Conservation (phyloP, 495 filamentous ascomycete species). For the Aspergillus campestris region DNA sequence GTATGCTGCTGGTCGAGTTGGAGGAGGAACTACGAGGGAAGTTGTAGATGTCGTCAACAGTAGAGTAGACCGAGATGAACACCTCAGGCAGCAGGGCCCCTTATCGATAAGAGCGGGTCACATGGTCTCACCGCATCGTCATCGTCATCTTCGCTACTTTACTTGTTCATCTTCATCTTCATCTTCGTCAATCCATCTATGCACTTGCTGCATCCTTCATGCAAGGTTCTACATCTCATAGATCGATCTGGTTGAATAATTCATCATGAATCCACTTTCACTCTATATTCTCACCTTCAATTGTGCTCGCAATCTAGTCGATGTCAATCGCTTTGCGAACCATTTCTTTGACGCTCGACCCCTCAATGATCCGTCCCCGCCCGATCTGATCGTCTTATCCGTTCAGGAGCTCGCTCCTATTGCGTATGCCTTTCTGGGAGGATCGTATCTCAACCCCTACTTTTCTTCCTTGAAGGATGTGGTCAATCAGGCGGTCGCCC, state of each 20-base stretch:
- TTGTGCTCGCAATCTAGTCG: conserved; percentile 62
- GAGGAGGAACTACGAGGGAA: conserved; percentile 30
- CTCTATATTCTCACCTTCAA: conserved; percentile 86
- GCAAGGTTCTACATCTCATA: neutral
- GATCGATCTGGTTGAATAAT: neutral
- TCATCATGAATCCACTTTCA: conserved; percentile 39
- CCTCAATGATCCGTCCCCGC: conserved; percentile 35
- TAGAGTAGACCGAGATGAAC: neutral
- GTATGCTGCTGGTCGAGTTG: conserved; percentile 45
- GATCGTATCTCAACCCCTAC: conserved; percentile 68
- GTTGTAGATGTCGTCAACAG: conserved; percentile 9
- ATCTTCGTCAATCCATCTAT: neutral
- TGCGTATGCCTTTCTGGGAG: conserved; percentile 76
- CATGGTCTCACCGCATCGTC: neutral
- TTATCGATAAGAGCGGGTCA: neutral
- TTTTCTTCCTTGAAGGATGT: conserved; percentile 58
- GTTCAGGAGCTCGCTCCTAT: conserved; percentile 90
- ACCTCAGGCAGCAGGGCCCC: neutral
- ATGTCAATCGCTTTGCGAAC: conserved; percentile 54
- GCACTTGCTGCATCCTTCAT: neutral
- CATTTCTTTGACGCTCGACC: conserved; percentile 66
- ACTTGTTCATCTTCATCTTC: neutral
- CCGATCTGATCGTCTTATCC: conserved; percentile 65
- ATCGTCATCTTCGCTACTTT: no score
- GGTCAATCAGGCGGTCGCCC: conserved; percentile 55